Conservation (phyloP, 2,329 filamentous ascomycete genomes). For the Pestalotiopsis sp. region DNA sequence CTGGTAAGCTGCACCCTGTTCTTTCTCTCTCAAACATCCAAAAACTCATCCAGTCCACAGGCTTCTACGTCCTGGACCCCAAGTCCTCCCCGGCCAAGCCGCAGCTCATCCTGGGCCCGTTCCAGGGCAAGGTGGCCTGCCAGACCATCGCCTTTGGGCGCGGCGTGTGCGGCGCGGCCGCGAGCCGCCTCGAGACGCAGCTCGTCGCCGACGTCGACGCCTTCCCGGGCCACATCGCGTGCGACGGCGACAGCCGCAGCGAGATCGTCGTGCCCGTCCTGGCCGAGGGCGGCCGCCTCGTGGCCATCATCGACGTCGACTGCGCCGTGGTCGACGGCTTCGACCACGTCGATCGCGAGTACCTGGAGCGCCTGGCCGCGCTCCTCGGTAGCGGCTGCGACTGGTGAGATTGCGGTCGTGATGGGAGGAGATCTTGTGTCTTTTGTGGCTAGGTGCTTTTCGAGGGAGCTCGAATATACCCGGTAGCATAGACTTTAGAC, state of each 20-base stretch:
- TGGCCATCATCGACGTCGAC: constrained; percentile 81
- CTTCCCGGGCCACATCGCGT: constrained; percentile 83
- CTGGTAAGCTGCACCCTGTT: constrained; percentile 46
- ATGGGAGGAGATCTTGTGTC: neutral
- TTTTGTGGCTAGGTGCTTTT: neutral
- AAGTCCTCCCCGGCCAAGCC: constrained; percentile 28
- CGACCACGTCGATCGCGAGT: constrained; percentile 66
- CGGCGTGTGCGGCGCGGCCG: constrained; percentile 78
- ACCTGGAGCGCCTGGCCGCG: constrained; percentile 67
- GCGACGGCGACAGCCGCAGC: constrained; percentile 74
- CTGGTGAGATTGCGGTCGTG: constrained; percentile 50
- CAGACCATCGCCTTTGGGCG: constrained; percentile 74
- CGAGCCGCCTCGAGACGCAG: constrained; percentile 62
- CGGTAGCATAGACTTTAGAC: neutral
- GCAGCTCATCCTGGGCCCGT: constrained; percentile 76
- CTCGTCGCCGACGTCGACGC: constrained; percentile 70
- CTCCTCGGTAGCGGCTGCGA: constrained; percentile 65
- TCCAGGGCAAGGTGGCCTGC: constrained; percentile 80
- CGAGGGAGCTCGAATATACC: neutral
- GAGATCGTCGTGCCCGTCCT: constrained; percentile 82
- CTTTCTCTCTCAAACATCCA: constrained; percentile 3
- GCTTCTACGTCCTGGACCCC: constrained; percentile 73
- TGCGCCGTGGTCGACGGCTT: constrained; percentile 71
- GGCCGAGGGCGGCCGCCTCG: constrained; percentile 46
- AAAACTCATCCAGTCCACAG: constrained; percentile 37